Conservation (phyloP, 495 filamentous ascomycete genomes). For the Podospora fimiseda region DNA sequence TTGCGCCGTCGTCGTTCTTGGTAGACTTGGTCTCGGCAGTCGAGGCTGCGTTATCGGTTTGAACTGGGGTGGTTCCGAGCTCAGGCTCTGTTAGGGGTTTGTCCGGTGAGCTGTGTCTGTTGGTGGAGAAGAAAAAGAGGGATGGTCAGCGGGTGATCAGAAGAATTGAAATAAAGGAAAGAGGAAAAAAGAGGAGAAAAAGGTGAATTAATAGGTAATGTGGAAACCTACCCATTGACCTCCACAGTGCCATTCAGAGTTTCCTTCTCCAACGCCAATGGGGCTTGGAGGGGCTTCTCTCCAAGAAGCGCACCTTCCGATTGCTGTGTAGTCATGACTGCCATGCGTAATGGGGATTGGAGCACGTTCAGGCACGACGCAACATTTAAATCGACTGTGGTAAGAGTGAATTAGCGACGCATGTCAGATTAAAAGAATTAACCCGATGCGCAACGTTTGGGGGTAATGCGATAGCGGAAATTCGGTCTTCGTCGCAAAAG, state of each 20-base stretch:
- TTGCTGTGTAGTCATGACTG: conserved; percentile 50
- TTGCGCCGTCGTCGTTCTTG: too few species aligned
- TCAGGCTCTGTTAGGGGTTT: background rate
- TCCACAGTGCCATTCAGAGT: conserved; percentile 17
- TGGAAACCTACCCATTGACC: conserved; percentile 27
- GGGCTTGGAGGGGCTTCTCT: conserved; percentile 43
- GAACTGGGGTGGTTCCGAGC: conserved; percentile 1
- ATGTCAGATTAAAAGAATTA: conserved; percentile 5
- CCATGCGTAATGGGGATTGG: conserved; percentile 32
- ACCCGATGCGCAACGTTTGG: background rate
- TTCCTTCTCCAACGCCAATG: conserved; percentile 39
- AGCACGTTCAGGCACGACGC: conserved; percentile 16
- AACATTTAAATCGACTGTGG: conserved; percentile 26
- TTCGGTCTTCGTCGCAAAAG: background rate
- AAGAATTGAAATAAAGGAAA: background rate
- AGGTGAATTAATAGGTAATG: background rate
- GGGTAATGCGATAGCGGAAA: too few species aligned
- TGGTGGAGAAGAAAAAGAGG: background rate
- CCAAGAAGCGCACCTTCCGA: conserved; percentile 40
- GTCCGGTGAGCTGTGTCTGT: conserved; percentile 14
- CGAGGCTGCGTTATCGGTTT: background rate
- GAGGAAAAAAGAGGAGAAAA: background rate
- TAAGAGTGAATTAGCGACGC: conserved; percentile 10
- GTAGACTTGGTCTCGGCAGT: background rate
- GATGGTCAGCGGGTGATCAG: background rate